phyloP scores from a whole-genome alignment of 805 yeast species.

The Metschnikowia picachoensis region DNA sequence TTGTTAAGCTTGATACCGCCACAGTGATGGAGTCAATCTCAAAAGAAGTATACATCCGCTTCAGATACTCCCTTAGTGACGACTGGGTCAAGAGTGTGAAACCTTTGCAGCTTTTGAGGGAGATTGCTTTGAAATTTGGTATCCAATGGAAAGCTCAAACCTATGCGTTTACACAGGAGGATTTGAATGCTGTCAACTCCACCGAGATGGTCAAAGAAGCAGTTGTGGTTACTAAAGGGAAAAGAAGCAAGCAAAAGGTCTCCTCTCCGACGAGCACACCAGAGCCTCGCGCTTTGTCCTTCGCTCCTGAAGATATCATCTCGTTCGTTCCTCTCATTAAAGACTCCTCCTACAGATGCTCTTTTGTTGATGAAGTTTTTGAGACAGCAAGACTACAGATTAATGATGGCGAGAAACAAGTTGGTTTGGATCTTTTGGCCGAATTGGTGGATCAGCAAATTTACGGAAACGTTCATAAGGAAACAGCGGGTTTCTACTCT shows the following conservation, averaged over 20 bases:
- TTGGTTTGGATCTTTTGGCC: constrained; percentile 59
- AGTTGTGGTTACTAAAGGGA: constrained; percentile 20
- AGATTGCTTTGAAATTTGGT: constrained; percentile 74
- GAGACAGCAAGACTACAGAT: constrained; percentile 52
- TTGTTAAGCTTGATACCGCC: constrained; percentile 44
- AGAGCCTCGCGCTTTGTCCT: constrained; percentile 38
- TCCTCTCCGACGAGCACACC: constrained; percentile 5
- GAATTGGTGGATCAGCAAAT: constrained; percentile 81
- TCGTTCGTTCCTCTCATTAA: constrained; percentile 74
- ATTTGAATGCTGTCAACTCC: constrained; percentile 29
- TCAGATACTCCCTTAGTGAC: constrained; percentile 53
- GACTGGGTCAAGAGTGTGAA: constrained; percentile 44
- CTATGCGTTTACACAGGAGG: constrained; percentile 47
- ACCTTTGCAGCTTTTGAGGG: constrained; percentile 55
- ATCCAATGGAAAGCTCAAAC: constrained; percentile 69
- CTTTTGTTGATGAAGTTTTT: constrained; percentile 71
- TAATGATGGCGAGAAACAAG: constrained; percentile 41
- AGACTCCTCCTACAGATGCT: constrained; percentile 61
- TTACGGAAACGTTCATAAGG: constrained; percentile 76
- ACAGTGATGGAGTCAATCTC: constrained; percentile 43
- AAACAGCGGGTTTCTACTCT: constrained; percentile 67
- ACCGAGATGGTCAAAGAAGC: constrained; percentile 19
- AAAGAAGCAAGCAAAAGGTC: constrained; percentile 29
- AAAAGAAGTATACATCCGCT: constrained; percentile 57
- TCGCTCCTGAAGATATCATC: constrained; percentile 58